Percentiles rank a stretch among this genome's conserved stretches.
phyloP scores from a whole-genome alignment of 1,284 basidiomycete species.

The Tremellales sp. region DNA sequence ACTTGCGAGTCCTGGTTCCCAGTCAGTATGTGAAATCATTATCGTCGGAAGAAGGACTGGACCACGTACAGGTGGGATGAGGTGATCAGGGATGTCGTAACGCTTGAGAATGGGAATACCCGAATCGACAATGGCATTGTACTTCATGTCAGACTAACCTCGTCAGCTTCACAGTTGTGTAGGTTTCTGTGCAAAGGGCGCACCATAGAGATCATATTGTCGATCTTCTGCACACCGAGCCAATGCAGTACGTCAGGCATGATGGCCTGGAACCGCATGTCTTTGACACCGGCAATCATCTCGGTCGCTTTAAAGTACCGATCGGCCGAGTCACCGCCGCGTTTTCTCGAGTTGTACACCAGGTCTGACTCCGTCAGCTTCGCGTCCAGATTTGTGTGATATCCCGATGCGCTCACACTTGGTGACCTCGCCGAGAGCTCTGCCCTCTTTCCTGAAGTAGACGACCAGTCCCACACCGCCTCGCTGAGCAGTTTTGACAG shows the following conservation, averaged over 20 bases:
- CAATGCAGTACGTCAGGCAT: slow-evolving; percentile 96
- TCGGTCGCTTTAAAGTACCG: slow-evolving; percentile 94
- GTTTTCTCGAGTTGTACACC: slow-evolving; percentile 92
- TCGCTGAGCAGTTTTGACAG: slow-evolving; percentile 76
- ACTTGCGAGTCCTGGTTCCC: neutral
- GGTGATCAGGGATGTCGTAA: slow-evolving; percentile 80
- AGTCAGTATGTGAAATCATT: neutral
- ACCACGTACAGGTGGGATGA: slow-evolving; percentile 58
- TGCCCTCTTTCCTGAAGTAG: slow-evolving; percentile 87
- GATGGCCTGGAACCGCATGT: slow-evolving; percentile 89
- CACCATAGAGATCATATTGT: slow-evolving; percentile 83
- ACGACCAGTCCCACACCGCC: slow-evolving; percentile 89
- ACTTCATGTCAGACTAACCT: slow-evolving; percentile 62
- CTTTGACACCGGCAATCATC: slow-evolving; percentile 89
- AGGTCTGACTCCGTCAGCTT: slow-evolving; percentile 55
- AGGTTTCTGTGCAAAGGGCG: neutral
- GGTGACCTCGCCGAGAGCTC: slow-evolving; percentile 87
- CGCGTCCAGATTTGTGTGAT: slow-evolving; percentile 5
- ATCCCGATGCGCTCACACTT: slow-evolving; percentile 54
- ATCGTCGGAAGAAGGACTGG: neutral
- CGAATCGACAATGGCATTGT: slow-evolving; percentile 81
- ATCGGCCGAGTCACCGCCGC: slow-evolving; percentile 85
- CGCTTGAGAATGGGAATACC: slow-evolving; percentile 79
- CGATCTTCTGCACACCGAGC: slow-evolving; percentile 84
- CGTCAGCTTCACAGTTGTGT: neutral